phyloP scores from a whole-genome alignment of 805 yeast genomes.

The Candida nitratophila region DNA sequence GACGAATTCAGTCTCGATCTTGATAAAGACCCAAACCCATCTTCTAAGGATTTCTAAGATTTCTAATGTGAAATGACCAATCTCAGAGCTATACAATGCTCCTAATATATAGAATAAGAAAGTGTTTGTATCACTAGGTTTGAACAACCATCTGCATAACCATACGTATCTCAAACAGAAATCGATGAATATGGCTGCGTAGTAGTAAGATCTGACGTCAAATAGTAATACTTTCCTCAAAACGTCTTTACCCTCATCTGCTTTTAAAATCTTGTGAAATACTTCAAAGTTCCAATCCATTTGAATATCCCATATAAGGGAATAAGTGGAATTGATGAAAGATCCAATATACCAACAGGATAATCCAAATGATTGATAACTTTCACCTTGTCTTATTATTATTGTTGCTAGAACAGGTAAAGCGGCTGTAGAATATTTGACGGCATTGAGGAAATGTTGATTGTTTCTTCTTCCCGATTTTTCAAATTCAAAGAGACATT shows the following conservation, averaged over 20 bases:
- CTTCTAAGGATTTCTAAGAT: slow-evolving; percentile 73
- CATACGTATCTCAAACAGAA: slow-evolving; percentile 68
- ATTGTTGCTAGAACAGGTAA: slow-evolving; percentile 41
- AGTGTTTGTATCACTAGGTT: background rate
- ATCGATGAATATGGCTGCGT: slow-evolving; percentile 52
- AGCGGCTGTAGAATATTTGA: slow-evolving; percentile 64
- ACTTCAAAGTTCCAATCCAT: slow-evolving; percentile 82
- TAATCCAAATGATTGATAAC: slow-evolving; percentile 20
- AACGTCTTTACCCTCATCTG: slow-evolving; percentile 10
- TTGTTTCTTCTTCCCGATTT: slow-evolving; percentile 35
- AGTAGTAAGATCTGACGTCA: slow-evolving; percentile 36
- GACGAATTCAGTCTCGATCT: slow-evolving; percentile 70
- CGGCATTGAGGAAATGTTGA: slow-evolving; percentile 60
- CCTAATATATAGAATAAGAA: slow-evolving; percentile 12
- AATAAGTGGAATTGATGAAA: slow-evolving; percentile 63
- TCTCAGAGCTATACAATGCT: slow-evolving; percentile 33
- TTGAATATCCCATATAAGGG: slow-evolving; percentile 83
- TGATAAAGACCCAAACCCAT: slow-evolving; percentile 83
- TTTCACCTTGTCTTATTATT: slow-evolving; percentile 12
- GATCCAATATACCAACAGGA: slow-evolving; percentile 37
- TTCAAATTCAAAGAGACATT: slow-evolving; percentile 68
- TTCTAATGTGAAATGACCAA: slow-evolving; percentile 64
- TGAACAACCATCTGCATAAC: slow-evolving; percentile 45
- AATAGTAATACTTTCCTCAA: slow-evolving; percentile 26
- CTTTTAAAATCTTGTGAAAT: slow-evolving; percentile 28